A percentile compares a stretch with the other conserved stretches of the same genome.
phyloP scores from a whole-genome alignment of 2,329 filamentous ascomycete species.

The Epichloe glyceriae region DNA sequence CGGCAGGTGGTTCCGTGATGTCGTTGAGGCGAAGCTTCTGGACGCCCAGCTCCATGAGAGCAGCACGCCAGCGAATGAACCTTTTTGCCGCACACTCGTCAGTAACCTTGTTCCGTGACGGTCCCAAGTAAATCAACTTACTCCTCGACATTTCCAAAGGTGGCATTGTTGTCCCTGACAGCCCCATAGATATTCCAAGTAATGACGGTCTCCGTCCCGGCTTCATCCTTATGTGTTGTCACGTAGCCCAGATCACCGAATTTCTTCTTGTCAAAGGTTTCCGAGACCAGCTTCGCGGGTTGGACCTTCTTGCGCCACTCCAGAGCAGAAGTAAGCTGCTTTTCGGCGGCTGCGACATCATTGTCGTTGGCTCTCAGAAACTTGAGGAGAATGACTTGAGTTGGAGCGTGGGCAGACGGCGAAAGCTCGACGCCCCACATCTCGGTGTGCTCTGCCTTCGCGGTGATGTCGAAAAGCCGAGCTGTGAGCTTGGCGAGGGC shows the following conservation, averaged over 20 bases:
- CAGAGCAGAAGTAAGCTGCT: constrained; percentile 67
- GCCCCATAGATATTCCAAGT: constrained; percentile 92
- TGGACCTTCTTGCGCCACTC: constrained; percentile 71
- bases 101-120: background rate
- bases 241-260: constrained; percentile 74
- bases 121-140: constrained; percentile 22
- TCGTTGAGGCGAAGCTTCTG: constrained; percentile 56
- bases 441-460: constrained; percentile 51
- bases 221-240: constrained; percentile 50
- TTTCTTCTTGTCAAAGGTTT: constrained; percentile 52
- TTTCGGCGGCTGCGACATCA: constrained; percentile 58
- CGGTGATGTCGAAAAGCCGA: constrained; percentile 43
- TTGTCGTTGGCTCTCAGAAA: constrained; percentile 83
- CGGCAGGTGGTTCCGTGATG: constrained; percentile 58
- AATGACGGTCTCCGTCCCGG: constrained; percentile 48
- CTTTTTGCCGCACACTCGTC: constrained; percentile 27
- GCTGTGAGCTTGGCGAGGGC: constrained; percentile 43
- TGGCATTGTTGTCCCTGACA: constrained; percentile 69
- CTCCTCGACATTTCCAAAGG: constrained; percentile 73
- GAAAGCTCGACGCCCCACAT: constrained; percentile 74
- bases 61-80: constrained; percentile 81
- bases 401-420: constrained; percentile 48
- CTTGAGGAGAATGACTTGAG: constrained; percentile 79
- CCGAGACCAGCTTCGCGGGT: constrained; percentile 51
- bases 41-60: constrained; percentile 78